Percentiles rank a stretch among this genome's conserved stretches.
These are phyloP conservation scores for Rhododendron henanense DNA, from an alignment of 148 eudicot genomes.

Conservation along the genomic window DNA sequence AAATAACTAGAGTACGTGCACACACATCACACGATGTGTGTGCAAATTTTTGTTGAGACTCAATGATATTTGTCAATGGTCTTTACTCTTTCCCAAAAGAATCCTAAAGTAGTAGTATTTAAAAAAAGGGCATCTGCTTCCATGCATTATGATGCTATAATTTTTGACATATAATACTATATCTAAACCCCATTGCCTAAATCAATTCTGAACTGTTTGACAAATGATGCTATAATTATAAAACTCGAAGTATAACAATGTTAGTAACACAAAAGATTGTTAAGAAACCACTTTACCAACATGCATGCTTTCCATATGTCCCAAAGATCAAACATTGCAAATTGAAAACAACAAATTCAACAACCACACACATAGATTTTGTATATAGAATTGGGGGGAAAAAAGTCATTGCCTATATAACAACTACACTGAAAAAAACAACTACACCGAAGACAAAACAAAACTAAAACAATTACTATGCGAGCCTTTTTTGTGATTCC, in stretches of 20 bases:
- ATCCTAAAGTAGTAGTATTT: not conserved
- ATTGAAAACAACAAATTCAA: not conserved
- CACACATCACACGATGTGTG: no score
- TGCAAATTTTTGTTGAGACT: not conserved
- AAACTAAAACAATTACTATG: not conserved
- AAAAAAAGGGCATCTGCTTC: no score
- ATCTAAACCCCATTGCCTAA: no score
- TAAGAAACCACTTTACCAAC: not conserved
- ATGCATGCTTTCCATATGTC: not conserved
- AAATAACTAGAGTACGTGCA: not conserved
- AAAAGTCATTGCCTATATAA: not conserved
- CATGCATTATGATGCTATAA: not conserved
- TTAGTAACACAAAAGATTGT: no score
- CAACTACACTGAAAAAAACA: no score
- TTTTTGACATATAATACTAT: not conserved
- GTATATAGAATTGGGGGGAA: not conserved
- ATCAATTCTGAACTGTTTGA: no score
- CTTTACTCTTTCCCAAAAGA: not conserved
- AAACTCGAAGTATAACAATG: no score
- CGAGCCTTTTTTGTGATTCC: not conserved
- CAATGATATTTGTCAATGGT: not conserved
- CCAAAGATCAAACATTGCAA: not conserved
- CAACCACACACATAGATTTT: not conserved
- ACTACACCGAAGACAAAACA: not conserved
- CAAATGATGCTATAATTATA: no score